These are phyloP conservation scores for Cryptosporidium baileyi DNA, from an alignment of 169 alveolate genomes.

Conservation along the genomic window DNA sequence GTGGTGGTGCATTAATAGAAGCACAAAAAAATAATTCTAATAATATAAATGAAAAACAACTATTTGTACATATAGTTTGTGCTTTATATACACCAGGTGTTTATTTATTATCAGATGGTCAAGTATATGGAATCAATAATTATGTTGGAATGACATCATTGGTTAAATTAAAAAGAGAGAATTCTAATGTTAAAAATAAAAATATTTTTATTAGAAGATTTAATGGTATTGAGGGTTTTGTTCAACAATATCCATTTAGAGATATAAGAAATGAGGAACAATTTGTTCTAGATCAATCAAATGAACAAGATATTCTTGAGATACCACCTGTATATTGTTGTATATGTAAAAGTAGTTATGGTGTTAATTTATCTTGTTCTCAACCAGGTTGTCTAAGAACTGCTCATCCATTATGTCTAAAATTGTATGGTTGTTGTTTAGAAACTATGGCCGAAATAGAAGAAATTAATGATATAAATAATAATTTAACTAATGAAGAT, in stretches of 20 bases:
- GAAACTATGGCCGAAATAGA: slow-evolving; percentile 41
- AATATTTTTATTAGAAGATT: slow-evolving; percentile 26
- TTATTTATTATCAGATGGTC: background rate
- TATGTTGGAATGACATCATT: slow-evolving; percentile 54
- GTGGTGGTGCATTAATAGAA: slow-evolving; percentile 39
- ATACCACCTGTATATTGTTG: slow-evolving; percentile 43
- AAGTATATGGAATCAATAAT: slow-evolving; percentile 10
- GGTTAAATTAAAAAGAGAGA: slow-evolving; percentile 20
- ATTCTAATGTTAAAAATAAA: background rate
- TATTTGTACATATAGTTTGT: slow-evolving; percentile 28
- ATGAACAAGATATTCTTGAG: slow-evolving; percentile 12
- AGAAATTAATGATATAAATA: background rate
- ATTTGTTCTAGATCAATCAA: slow-evolving; percentile 4
- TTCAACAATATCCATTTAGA: slow-evolving; percentile 38
- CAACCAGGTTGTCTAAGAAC: slow-evolving; percentile 45
- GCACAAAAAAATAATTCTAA: background rate
- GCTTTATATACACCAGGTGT: slow-evolving; percentile 54
- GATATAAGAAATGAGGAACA: slow-evolving; percentile 45
- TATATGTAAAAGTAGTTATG: slow-evolving; percentile 52
- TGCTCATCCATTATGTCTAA: slow-evolving; percentile 47
- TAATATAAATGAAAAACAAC: background rate
- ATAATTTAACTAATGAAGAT: background rate
- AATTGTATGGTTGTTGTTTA: slow-evolving; percentile 29
- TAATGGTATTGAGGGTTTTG: slow-evolving; percentile 24
- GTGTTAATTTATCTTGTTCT: slow-evolving; percentile 37